Conservation (phyloP, 306 rosid species). For the Lupinus albus region DNA sequence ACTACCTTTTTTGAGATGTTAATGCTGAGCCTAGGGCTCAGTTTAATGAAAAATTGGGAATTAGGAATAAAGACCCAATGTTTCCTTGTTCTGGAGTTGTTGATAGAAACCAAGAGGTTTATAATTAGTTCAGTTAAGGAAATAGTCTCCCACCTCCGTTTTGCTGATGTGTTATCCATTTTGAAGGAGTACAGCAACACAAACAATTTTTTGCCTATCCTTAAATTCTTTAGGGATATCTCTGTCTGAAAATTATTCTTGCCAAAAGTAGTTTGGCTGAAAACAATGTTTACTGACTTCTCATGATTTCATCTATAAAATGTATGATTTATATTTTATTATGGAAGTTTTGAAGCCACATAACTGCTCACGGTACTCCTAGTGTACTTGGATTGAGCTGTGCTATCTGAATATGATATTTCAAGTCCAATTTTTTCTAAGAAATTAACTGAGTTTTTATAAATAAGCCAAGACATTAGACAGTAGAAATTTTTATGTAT, state of each 20-base stretch:
- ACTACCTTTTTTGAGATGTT: not conserved
- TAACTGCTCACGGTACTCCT: not conserved
- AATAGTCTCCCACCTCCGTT: not conserved
- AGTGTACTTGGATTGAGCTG: slow-evolving; percentile 2
- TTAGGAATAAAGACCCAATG: not conserved
- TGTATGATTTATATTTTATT: not conserved
- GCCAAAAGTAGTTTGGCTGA: slow-evolving; percentile 9
- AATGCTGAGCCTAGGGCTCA: not conserved
- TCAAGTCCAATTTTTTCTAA: slow-evolving; percentile 4
- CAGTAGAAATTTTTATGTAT: too few species aligned
- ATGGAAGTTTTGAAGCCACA: slow-evolving; percentile 30
- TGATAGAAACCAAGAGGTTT: not conserved
- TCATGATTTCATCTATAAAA: not conserved
- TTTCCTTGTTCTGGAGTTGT: not conserved
- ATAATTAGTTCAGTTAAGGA: not conserved
- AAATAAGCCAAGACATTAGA: slow-evolving; percentile 6
- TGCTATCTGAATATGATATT: slow-evolving; percentile 11
- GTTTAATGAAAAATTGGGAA: not conserved
- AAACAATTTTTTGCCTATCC: not conserved
- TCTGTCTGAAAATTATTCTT: slow-evolving; percentile 1
- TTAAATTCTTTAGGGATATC: not conserved
- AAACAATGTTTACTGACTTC: slow-evolving; percentile 10
- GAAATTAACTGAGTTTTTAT: slow-evolving; percentile 12
- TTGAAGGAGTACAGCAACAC: not conserved
- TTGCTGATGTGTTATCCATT: slow-evolving; percentile 8